These are phyloP conservation scores for Triticum timopheevii DNA, from an alignment of 176 grass and related monocot species.

Conservation along the genomic window DNA sequence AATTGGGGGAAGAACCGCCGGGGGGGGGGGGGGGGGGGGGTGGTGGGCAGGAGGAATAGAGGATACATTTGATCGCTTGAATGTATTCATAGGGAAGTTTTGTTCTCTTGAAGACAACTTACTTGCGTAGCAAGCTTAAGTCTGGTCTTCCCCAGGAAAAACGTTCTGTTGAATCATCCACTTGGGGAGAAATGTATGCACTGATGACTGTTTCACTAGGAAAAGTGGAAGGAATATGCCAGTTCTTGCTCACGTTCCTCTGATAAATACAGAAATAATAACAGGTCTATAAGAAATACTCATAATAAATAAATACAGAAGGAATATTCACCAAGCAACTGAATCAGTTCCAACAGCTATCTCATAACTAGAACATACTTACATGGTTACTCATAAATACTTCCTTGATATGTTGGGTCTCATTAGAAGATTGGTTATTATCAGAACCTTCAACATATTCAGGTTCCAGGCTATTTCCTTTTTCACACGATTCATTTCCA, in stretches of 20 bases:
- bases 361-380: conserved; percentile 35
- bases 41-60: background rate
- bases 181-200: conserved; percentile 78
- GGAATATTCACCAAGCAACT: background rate
- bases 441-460: conserved; percentile 40
- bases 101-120: conserved; percentile 46
- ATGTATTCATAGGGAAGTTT: background rate
- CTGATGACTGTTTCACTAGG: conserved; percentile 74
- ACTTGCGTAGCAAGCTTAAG: conserved; percentile 83
- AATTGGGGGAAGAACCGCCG: no score
- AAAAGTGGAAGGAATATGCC: conserved; percentile 86
- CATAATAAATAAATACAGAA: conserved; percentile 9
- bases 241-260: conserved; percentile 98
- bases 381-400: conserved; percentile 95
- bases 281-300: conserved; percentile 11
- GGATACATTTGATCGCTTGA: background rate
- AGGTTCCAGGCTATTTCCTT: conserved; percentile 29
- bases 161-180: conserved; percentile 80
- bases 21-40: background rate
- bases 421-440: conserved; percentile 47
- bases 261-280: conserved; percentile 47
- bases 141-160: conserved; percentile 96
- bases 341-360: background rate
- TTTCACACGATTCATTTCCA: conserved; percentile 41
- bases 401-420: conserved; percentile 53